Evolutionary conservation across 495 filamentous ascomycete species (phyloP), one percentile per base, ranked within the genome.

Genomic region (Talaromyces adpressus): DNA sequence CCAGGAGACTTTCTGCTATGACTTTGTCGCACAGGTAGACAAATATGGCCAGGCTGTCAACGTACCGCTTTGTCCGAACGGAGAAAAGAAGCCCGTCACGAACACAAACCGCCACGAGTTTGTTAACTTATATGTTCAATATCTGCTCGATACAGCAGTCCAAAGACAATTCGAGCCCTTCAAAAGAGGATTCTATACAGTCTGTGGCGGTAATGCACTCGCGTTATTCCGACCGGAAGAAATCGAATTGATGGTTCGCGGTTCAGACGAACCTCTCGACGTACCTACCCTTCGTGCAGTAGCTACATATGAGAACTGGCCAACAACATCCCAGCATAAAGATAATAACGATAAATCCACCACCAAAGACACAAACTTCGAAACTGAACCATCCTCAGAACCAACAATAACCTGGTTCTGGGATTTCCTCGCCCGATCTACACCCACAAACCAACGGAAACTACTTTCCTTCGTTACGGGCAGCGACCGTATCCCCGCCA

Each of bases 191-290:
- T 97, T 97, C 73, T 97, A 90, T 75, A 95, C 90, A 2, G 92
- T 97, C 45, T 96, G 92, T 71, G 90, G 89, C 32, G 91, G 92
- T 23, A 96, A 96, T 72, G 93, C 92, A 16, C 78, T 96, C 23
- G 91, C 89, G 3, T 81, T 97, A 11, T 97, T 97, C 71, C 85
- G 91, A n/a, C 89, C 93, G 2, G 93, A 97, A 73, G 93, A 97
- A 71, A 95, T 97, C 64, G 93, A 97, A 70, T 80, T 96, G 4
- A 82, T 97, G 2, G 82, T 97, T 14, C 87, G 93, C 47, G 93
- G 93, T 23, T 93, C 90, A n/a, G 91, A 93, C 60, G 91, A 93
- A 66, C 71, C 86, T 41, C 81, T 97, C 3, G 92, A 97, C 66
- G 87, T 97, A 53, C 78, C 78, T 3, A 87, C 89, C 25, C 77